Evolutionary conservation across 2,329 filamentous ascomycete species (phyloP).

Genomic region (Paraphoma chrysanthemicola): DNA sequence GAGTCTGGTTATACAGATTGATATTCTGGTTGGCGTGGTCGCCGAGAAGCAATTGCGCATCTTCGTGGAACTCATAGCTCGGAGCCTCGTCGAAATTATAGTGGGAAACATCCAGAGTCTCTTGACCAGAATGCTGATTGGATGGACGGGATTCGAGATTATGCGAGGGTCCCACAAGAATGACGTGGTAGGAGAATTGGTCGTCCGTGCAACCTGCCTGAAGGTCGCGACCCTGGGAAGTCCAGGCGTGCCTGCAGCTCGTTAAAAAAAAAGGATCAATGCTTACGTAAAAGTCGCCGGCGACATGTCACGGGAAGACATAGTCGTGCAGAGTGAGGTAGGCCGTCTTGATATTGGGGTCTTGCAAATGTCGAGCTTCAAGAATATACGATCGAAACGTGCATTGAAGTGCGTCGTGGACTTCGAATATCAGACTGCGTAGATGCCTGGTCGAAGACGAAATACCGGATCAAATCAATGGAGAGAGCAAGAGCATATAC

Average conservation of each 20-base stretch:
- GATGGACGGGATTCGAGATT: not conserved
- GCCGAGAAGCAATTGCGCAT: not conserved
- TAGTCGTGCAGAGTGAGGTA: not conserved
- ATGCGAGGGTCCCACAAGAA: not conserved
- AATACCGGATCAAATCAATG: too few species aligned
- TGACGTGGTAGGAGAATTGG: too few species aligned
- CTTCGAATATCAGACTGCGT: too few species aligned
- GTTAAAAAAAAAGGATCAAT: constrained; percentile 14
- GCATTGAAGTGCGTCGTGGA: too few species aligned
- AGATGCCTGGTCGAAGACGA: too few species aligned
- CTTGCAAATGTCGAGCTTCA: not conserved
- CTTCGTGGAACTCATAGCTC: not conserved
- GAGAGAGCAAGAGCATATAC: too few species aligned
- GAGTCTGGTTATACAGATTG: not conserved
- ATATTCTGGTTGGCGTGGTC: not conserved
- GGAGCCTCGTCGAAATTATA: not conserved
- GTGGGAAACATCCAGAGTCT: not conserved
- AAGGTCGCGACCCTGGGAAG: too few species aligned
- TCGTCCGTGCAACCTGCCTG: too few species aligned
- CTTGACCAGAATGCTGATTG: not conserved
- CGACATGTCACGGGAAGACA: not conserved
- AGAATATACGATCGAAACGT: not conserved
- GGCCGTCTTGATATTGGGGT: not conserved
- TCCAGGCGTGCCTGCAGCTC: constrained; percentile 13
- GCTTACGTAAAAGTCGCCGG: not conserved